phyloP scores from a whole-genome alignment of 805 yeast species.

The Saturnispora zaruensis region DNA sequence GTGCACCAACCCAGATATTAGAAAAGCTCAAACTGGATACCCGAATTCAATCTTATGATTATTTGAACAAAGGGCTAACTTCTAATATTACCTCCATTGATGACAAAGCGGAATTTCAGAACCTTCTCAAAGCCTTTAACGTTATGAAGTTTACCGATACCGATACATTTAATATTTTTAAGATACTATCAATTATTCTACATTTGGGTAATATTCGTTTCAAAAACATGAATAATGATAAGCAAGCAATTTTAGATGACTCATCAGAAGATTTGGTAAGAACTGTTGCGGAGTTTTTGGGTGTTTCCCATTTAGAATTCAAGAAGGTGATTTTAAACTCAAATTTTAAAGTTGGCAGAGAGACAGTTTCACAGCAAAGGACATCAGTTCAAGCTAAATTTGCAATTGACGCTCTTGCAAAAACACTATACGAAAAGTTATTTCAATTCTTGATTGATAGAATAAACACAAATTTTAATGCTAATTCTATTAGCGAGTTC shows the following conservation, averaged over 20 bases:
- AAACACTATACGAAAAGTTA: slow-evolving; percentile 74
- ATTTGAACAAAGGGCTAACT: slow-evolving; percentile 46
- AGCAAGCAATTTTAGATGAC: slow-evolving; percentile 64
- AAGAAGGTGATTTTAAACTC: slow-evolving; percentile 62
- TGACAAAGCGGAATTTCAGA: slow-evolving; percentile 60
- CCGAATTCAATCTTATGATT: slow-evolving; percentile 39
- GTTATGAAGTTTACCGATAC: slow-evolving; percentile 58
- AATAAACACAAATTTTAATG: slow-evolving; percentile 58
- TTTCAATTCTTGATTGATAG: slow-evolving; percentile 69
- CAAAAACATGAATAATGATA: slow-evolving; percentile 43
- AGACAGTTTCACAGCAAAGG: slow-evolving; percentile 70
- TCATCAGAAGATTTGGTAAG: slow-evolving; percentile 39
- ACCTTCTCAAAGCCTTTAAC: slow-evolving; percentile 57
- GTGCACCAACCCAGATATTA: slow-evolving; percentile 46
- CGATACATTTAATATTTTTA: slow-evolving; percentile 53
- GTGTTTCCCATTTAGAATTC: slow-evolving; percentile 44
- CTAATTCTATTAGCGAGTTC: slow-evolving; percentile 19
- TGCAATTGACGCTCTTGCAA: slow-evolving; percentile 80
- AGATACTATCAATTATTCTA: slow-evolving; percentile 63
- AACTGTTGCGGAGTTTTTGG: slow-evolving; percentile 52
- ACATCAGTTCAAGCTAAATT: slow-evolving; percentile 72
- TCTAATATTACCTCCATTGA: slow-evolving; percentile 61
- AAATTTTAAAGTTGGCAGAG: slow-evolving; percentile 85
- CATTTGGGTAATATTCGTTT: slow-evolving; percentile 83
- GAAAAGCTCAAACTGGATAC: slow-evolving; percentile 35